Evolutionary conservation across 495 filamentous ascomycete species (phyloP).

Genomic region (Penicillium mononematosum): DNA sequence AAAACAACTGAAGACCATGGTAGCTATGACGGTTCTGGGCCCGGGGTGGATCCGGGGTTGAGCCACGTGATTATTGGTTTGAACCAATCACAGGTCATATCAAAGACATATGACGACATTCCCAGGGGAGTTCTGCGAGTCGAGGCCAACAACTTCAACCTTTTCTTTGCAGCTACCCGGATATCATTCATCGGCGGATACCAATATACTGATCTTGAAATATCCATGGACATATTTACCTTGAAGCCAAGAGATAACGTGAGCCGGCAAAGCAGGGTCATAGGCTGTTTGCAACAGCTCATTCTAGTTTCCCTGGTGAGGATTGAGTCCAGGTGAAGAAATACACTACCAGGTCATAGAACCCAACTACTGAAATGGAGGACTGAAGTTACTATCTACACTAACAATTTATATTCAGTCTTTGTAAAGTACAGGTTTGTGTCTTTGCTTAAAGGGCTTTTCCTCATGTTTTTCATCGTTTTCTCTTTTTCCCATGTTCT

Average conservation of each 20-base stretch:
- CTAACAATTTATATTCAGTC: neutral
- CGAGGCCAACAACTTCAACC: neutral
- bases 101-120: neutral
- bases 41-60: neutral
- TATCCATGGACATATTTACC: neutral
- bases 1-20: neutral
- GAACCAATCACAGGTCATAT: neutral
- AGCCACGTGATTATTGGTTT: neutral
- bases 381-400: neutral
- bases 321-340: neutral
- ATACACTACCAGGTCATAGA: neutral
- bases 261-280: neutral
- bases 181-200: neutral
- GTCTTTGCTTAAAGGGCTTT: neutral
- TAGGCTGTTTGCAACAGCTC: neutral
- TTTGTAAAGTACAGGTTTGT: neutral
- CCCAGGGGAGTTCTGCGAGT: neutral
- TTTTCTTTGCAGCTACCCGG: neutral
- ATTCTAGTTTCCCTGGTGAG: neutral
- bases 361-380: neutral
- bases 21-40: neutral
- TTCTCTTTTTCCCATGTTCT: neutral
- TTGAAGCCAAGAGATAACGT: neutral
- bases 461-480: neutral
- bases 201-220: neutral